phyloP scores from a whole-genome alignment of 805 yeast genomes.

The Candida railenensis region DNA sequence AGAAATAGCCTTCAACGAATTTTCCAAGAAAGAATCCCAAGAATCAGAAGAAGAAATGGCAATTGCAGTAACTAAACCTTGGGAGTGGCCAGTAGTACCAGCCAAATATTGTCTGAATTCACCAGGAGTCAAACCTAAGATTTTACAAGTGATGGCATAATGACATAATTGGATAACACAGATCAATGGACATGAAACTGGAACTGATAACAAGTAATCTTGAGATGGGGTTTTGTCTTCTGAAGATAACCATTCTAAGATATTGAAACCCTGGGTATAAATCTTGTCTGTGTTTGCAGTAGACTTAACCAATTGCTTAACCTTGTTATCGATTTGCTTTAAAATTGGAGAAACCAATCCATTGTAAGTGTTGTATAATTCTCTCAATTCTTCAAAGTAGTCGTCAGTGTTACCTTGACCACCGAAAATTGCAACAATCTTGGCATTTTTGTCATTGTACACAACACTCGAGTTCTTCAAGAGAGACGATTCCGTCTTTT shows the following conservation, averaged over 20 bases:
- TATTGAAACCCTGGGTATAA: slow-evolving; percentile 90
- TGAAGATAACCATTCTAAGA: slow-evolving; percentile 80
- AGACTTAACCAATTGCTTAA: slow-evolving; percentile 65
- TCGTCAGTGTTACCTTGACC: slow-evolving; percentile 99
- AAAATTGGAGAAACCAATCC: slow-evolving; percentile 74
- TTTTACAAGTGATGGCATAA: slow-evolving; percentile 82
- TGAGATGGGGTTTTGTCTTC: slow-evolving; percentile 87
- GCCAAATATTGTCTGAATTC: slow-evolving; percentile 66
- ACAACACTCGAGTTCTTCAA: slow-evolving; percentile 59
- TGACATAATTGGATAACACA: slow-evolving; percentile 95
- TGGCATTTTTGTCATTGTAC: slow-evolving; percentile 39
- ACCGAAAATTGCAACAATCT: slow-evolving; percentile 85
- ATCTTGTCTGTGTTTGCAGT: slow-evolving; percentile 80
- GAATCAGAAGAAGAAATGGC: slow-evolving; percentile 79
- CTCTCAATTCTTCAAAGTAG: slow-evolving; percentile 94
- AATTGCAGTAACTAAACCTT: slow-evolving; percentile 89
- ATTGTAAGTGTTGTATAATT: slow-evolving; percentile 72
- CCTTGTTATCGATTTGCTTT: slow-evolving; percentile 62
- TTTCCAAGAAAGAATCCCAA: slow-evolving; percentile 78
- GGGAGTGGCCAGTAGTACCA: slow-evolving; percentile 88
- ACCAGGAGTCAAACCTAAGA: slow-evolving; percentile 87
- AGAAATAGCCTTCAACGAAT: slow-evolving; percentile 76
- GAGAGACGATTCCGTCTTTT: slow-evolving; percentile 42
- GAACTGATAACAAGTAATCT: slow-evolving; percentile 85
- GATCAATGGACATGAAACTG: slow-evolving; percentile 95